A percentile compares a stretch with the other conserved stretches of the same genome.
These are phyloP conservation scores for Hibiscus tridactylites DNA, from an alignment of 345 rosid species.

Conservation along the genomic window DNA sequence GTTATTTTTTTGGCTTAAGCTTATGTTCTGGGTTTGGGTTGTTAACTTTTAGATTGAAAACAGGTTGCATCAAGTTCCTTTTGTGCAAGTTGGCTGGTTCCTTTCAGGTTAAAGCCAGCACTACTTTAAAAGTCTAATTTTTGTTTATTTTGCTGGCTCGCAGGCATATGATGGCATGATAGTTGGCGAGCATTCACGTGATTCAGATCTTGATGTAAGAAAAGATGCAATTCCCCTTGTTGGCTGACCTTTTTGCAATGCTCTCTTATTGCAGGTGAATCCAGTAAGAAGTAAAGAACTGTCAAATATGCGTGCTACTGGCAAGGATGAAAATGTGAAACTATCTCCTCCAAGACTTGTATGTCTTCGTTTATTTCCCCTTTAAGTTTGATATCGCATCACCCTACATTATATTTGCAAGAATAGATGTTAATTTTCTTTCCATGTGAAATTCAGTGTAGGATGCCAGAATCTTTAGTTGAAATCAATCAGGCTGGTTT, in stretches of 20 bases:
- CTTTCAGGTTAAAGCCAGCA: background rate
- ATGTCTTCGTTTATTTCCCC: conserved; percentile 18
- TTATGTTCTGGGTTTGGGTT: background rate
- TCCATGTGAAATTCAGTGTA: background rate
- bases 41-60: background rate
- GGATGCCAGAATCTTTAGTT: background rate
- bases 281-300: conserved; percentile 87
- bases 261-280: conserved; percentile 48
- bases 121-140: background rate
- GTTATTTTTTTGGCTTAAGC: background rate
- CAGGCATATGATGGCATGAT: conserved; percentile 99
- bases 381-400: background rate
- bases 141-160: conserved; percentile 13
- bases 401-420: background rate
- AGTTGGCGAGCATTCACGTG: conserved; percentile 95
- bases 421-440: background rate
- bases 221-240: background rate
- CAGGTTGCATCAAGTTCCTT: background rate
- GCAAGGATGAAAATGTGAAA: conserved; percentile 84
- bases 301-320: conserved; percentile 64
- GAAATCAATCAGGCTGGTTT: background rate
- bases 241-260: conserved; percentile 14
- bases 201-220: conserved; percentile 92
- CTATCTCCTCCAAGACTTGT: conserved; percentile 89
- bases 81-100: background rate